Evolutionary conservation across 2,329 filamentous ascomycete genomes (phyloP), one percentile per base, ranked within the genome.

Genomic region (Ophidiomyces ophidiicola): DNA sequence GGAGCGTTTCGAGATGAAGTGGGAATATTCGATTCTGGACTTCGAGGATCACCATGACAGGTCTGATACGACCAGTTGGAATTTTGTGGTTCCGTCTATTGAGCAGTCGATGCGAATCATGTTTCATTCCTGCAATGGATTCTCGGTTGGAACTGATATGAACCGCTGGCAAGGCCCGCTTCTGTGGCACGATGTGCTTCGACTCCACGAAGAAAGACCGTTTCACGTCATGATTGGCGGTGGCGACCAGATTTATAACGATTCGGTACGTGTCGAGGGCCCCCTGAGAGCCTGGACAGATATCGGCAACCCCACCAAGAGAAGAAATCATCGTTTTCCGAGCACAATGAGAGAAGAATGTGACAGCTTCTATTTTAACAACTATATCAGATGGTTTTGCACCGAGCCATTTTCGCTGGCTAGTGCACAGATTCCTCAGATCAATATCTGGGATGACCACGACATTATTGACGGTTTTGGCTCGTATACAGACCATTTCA

Each of bases 171-270:
- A 69, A 24, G 75, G 76, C 1, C 71, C 71, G 2, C 71, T 68
- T 17, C 59, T 80, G 20, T 79, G 76, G 76, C 74, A 78, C 46
- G 75, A 79, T 45, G 76, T 78, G 21, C 53, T 78, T 41, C 70
- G 75, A 32, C 61, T 73, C 42, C 76, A 80, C 49, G 66, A 66
- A 48, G 54, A 70, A 53, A 67, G 66, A 46, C 74, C 75, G 5
- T 76, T 79, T 56, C 73, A 77, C 52, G 71, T 76, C 48, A 82
- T 80, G 78, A 73, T 94, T 46, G 88, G 88, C 37, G 88, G 88
- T 42, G 88, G 88, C 43, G 88, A 96, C 55, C 88, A 94, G 61
- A 77, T 79, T 48, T 80, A 80, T 60, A 78, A 79, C 48, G 76
- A 79, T 41, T 83, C 82, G 17, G 84, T 96, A 48, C 74, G 88